These are phyloP conservation scores for Hanseniaspora occidentalis DNA, from an alignment of 805 yeast genomes.

Conservation along the genomic window DNA sequence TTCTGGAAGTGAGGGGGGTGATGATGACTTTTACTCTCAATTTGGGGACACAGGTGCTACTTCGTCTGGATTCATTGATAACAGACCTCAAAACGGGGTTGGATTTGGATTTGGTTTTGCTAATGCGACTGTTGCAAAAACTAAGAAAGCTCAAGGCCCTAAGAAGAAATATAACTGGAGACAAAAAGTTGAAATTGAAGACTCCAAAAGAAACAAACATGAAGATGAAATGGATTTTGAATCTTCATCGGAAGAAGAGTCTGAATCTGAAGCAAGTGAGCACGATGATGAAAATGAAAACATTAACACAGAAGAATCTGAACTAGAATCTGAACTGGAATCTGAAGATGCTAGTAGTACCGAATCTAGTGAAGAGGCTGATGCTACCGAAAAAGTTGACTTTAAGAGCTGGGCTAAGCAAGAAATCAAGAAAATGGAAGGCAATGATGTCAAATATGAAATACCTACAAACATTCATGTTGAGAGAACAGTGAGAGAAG, in stretches of 20 bases:
- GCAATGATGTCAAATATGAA: constrained; percentile 40
- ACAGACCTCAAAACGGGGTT: constrained; percentile 50
- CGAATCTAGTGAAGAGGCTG: constrained; percentile 19
- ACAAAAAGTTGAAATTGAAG: constrained; percentile 35
- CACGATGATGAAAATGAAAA: constrained; percentile 21
- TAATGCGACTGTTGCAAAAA: constrained; percentile 6
- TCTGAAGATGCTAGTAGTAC: constrained; percentile 10
- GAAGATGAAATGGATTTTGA: constrained; percentile 57
- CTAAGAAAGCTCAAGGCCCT: constrained; percentile 8
- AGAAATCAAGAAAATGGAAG: constrained; percentile 53
- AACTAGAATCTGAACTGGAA: constrained; percentile 13
- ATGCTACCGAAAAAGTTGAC: constrained; percentile 39
- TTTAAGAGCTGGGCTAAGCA: constrained; percentile 86
- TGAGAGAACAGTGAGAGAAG: constrained; percentile 46
- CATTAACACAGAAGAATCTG: constrained; percentile 18
- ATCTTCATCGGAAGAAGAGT: constrained; percentile 20
- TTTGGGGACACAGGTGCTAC: constrained; percentile 13
- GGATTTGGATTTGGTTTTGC: constrained; percentile 64
- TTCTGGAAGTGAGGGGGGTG: constrained; percentile 14
- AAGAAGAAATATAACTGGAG: constrained; percentile 70
- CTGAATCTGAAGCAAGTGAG: constrained; percentile 6
- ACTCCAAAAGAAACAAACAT: constrained; percentile 28
- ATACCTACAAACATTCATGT: constrained; percentile 40
- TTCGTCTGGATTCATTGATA: constrained; percentile 41
- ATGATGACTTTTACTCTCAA: constrained; percentile 17